A percentile compares a stretch with the other conserved stretches of the same genome.
These are phyloP conservation scores for Pestalotiopsis sp. DNA, from an alignment of 2,329 filamentous ascomycete genomes.

Conservation along the genomic window DNA sequence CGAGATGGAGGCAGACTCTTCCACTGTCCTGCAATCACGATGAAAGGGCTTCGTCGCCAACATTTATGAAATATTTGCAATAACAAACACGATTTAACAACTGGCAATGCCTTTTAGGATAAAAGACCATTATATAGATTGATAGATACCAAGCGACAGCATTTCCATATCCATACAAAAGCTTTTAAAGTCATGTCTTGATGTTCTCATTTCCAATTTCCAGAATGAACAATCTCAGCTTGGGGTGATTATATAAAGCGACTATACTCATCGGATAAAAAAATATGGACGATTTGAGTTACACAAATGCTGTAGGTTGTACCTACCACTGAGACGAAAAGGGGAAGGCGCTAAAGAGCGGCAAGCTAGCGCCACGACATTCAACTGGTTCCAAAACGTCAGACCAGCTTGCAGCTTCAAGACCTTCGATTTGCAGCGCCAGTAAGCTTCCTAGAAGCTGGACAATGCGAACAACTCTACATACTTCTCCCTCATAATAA, in stretches of 20 bases:
- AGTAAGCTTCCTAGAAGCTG: background rate
- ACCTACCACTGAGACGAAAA: background rate
- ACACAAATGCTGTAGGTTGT: background rate
- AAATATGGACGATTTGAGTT: background rate
- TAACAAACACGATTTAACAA: background rate
- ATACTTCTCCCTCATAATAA: background rate
- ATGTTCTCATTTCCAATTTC: no score
- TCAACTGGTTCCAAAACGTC: background rate
- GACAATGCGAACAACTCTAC: background rate
- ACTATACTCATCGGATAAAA: no score
- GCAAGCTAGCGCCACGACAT: background rate
- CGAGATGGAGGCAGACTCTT: background rate
- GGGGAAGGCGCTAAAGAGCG: background rate
- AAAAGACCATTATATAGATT: background rate
- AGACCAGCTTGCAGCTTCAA: conserved; percentile 4
- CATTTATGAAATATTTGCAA: background rate
- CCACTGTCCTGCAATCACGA: background rate
- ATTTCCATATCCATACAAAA: no score
- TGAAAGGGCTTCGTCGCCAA: background rate
- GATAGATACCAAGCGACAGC: background rate
- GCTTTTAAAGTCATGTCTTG: no score
- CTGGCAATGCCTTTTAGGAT: background rate
- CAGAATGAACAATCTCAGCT: no score
- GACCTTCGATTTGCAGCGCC: background rate
- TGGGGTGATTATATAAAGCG: no score